A percentile compares a stretch with the other conserved stretches of the same genome.
These are phyloP conservation scores for Ogataea glucozyma DNA, from an alignment of 805 yeast genomes.

Conservation along the genomic window DNA sequence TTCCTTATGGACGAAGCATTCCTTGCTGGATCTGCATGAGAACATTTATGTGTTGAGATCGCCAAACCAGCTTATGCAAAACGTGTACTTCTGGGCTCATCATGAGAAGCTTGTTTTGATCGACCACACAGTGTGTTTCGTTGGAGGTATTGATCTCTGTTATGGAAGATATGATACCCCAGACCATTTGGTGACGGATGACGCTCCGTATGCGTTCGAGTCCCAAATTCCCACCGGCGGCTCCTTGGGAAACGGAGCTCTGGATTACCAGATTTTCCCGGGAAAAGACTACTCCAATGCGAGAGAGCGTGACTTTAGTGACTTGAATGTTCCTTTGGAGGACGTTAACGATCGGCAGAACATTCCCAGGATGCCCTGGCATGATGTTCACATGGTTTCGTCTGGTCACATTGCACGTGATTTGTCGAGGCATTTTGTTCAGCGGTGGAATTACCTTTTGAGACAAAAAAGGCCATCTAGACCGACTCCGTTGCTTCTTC, in stretches of 20 bases:
- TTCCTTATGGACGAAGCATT: slow-evolving; percentile 91
- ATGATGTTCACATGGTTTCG: slow-evolving; percentile 95
- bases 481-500: slow-evolving; percentile 86
- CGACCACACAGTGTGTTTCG: slow-evolving; percentile 84
- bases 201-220: slow-evolving; percentile 40
- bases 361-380: slow-evolving; percentile 99
- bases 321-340: slow-evolving; percentile 81
- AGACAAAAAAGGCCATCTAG: slow-evolving; percentile 95
- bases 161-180: slow-evolving; percentile 97
- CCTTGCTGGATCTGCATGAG: slow-evolving; percentile 78
- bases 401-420: slow-evolving; percentile 95
- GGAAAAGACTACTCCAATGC: slow-evolving; percentile 99
- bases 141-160: slow-evolving; percentile 96
- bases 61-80: slow-evolving; percentile 91
- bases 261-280: slow-evolving; percentile 70
- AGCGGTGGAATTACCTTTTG: slow-evolving; percentile 92
- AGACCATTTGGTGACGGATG: slow-evolving; percentile 88
- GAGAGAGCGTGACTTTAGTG: slow-evolving; percentile 82
- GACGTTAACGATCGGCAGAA: slow-evolving; percentile 83
- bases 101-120: slow-evolving; percentile 89
- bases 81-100: slow-evolving; percentile 98
- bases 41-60: slow-evolving; percentile 90
- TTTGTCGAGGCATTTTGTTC: slow-evolving; percentile 89
- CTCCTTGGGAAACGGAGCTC: slow-evolving; percentile 27
- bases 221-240: slow-evolving; percentile 20